Evolutionary conservation across 1,139 yeast genomes (phyloP).

Genomic region (Nakaseomyces uthaithaninus): DNA sequence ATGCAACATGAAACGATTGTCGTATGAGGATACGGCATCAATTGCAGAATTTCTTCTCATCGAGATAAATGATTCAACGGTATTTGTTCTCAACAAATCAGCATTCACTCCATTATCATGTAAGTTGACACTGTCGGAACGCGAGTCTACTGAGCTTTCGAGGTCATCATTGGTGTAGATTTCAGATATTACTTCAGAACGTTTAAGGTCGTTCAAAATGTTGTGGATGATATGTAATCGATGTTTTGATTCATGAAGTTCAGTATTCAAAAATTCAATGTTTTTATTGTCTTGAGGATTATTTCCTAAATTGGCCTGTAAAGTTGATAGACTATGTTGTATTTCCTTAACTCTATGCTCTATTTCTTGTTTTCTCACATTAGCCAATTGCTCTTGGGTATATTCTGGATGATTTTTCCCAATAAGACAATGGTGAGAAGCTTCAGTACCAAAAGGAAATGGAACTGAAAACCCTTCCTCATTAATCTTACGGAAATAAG

Average conservation of each 20-base stretch:
- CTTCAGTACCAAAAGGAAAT: constrained; percentile 62
- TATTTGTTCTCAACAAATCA: constrained; percentile 18
- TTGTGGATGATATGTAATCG: constrained; percentile 34
- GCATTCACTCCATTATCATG: not conserved
- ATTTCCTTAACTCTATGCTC: constrained; percentile 32
- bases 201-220: constrained; percentile 30
- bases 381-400: constrained; percentile 42
- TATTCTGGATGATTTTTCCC: constrained; percentile 49
- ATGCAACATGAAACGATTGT: constrained; percentile 72
- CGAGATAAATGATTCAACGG: constrained; percentile 30
- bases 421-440: constrained; percentile 57
- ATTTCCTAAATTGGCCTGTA: constrained; percentile 11
- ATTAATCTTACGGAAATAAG: constrained; percentile 63
- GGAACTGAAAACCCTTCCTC: constrained; percentile 43
- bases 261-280: constrained; percentile 23
- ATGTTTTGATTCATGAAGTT: constrained; percentile 35
- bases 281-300: constrained; percentile 18
- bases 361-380: constrained; percentile 38
- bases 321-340: constrained; percentile 7
- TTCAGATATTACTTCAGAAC: constrained; percentile 27
- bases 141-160: constrained; percentile 14
- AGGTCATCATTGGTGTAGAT: constrained; percentile 23
- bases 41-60: constrained; percentile 33
- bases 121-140: not conserved
- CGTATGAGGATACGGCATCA: constrained; percentile 41